A percentile compares a stretch with the other conserved stretches of the same genome.
These are phyloP conservation scores for Salix brachista DNA, from an alignment of 345 rosid genomes.

Conservation along the genomic window DNA sequence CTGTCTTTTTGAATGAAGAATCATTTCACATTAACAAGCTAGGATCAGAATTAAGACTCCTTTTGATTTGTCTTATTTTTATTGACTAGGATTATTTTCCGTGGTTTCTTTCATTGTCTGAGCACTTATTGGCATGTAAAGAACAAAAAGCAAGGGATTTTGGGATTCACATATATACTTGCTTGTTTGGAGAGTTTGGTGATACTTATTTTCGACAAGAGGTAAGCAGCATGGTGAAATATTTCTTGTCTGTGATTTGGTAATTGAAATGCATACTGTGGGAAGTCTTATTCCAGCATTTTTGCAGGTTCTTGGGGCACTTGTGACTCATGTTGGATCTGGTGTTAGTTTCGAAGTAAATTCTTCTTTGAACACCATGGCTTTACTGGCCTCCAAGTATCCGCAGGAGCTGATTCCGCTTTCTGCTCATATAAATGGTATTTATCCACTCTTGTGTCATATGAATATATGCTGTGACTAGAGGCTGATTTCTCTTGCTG, in stretches of 20 bases:
- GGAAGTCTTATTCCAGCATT: slow-evolving; percentile 17
- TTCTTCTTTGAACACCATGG: slow-evolving; percentile 69
- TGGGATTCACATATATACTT: slow-evolving; percentile 50
- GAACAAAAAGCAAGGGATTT: slow-evolving; percentile 69
- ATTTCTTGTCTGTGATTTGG: not conserved
- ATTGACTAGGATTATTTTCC: slow-evolving; percentile 59
- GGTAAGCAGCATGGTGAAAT: slow-evolving; percentile 32
- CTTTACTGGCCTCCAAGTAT: slow-evolving; percentile 52
- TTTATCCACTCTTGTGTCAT: not conserved
- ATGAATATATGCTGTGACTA: not conserved
- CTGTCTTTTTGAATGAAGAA: slow-evolving; percentile 1
- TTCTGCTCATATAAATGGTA: slow-evolving; percentile 81
- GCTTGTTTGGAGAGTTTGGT: slow-evolving; percentile 63
- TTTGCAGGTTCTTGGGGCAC: slow-evolving; percentile 69
- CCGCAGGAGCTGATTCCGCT: slow-evolving; percentile 59
- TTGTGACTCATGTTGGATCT: slow-evolving; percentile 83
- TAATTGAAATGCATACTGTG: not conserved
- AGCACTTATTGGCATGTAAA: slow-evolving; percentile 67
- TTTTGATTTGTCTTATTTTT: slow-evolving; percentile 10
- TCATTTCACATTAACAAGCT: slow-evolving; percentile 5
- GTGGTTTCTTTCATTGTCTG: slow-evolving; percentile 65
- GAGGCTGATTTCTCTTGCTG: not conserved
- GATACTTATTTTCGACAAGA: slow-evolving; percentile 72
- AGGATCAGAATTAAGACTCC: slow-evolving; percentile 5
- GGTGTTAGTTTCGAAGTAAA: slow-evolving; percentile 63